Evolutionary conservation across 352 stramenopile species (phyloP), one percentile per base, ranked within the genome.

Genomic region (Elongisporangium undulatum): DNA sequence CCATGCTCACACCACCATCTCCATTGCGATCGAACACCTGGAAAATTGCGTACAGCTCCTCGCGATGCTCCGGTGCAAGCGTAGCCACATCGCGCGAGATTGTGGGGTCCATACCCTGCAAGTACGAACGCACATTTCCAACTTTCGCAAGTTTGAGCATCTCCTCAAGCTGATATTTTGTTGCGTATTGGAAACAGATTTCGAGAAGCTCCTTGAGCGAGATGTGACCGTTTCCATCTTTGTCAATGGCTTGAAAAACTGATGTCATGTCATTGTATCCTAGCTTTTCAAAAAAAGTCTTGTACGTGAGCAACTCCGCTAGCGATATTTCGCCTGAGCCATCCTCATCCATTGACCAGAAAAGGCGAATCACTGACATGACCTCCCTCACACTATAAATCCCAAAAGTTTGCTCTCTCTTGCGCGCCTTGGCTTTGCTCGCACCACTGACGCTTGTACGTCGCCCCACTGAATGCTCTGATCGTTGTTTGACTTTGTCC

Each of bases 121-220:
- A 64, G 38, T 81, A 86, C 21, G 66, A 51, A 2, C 72, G 72
- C 5, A 88, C 74, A 51, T 76, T 85, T 4, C 82, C 82, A 0
- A 89, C 65, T 58, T 89, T 89, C 3, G 80, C 79, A 10, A 92
- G 74, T 52, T 80, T 79, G 13, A 92, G 58, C 82, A 92, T 92
- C 19, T 77, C 75, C 3, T 86, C 75, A 17, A 92, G 62, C 41
- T 89, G 77, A 48, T 71, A 59, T 45, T 76, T 79, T 12, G 59
- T 80, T 10, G 79, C 77, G 55, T 87, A 89, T 21, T 85, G 74
- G 55, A 92, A 92, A 55, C 82, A 92, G 16, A 73, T 84, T 38
- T 74, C 60, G 2, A 92, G 64, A 20, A 92, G 54, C 29, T 92
- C 82, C 20, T 72, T 74, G 4, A 92, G 59, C 19, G 79, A 77